Evolutionary conservation across 2,329 filamentous ascomycete species (phyloP), one percentile per base, ranked within the genome.

Genomic region (Penicillium olsonii): DNA sequence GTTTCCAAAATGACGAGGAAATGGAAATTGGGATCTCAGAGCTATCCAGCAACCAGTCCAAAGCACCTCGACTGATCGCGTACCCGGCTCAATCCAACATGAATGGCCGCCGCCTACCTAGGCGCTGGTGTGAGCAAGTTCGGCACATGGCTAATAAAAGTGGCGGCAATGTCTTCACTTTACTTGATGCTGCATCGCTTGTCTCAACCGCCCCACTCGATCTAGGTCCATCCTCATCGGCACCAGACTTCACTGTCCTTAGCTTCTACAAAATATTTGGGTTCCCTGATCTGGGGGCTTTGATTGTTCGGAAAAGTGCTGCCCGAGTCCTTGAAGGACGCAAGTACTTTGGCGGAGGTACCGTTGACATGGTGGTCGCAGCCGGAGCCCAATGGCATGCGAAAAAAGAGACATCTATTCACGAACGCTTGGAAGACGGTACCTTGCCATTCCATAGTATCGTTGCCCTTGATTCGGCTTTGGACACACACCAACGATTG

Each of bases 181-280:
- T 96, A 20, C 75, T 96, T 8, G 92, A 99, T 69, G 92, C 90
- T 9, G 91, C 94, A 5, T 88, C 90, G 0, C 77, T 90, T 10
- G 87, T 85, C 9, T 85, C 90, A 7, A 96, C 92, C 0, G 84
- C 88, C 4, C 84, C 83, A 1, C 75, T 97, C 6, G 82, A 95
- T 63, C 74, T 97, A 2, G 77, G 82, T 47, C 73, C 88, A 57
- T 60, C 78, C 0, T 73, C 76, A 0, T 66, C 72, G 0, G 84
- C 87, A 0, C 88, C 92, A 1, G 92, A 97, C 67, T 97, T 97
- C 58, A 87, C 84, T 0, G 87, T 90, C 0, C 64, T 97, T 35
- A 96, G 92, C 68, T 84, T 97, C 56, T 95, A 96, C 75, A 99
- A 97, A 69, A 92, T 96, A n/a, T 97, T 97, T 68, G 92, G 94